Evolutionary conservation across 345 rosid genomes (phyloP).

Genomic region (Triadica sebifera): DNA sequence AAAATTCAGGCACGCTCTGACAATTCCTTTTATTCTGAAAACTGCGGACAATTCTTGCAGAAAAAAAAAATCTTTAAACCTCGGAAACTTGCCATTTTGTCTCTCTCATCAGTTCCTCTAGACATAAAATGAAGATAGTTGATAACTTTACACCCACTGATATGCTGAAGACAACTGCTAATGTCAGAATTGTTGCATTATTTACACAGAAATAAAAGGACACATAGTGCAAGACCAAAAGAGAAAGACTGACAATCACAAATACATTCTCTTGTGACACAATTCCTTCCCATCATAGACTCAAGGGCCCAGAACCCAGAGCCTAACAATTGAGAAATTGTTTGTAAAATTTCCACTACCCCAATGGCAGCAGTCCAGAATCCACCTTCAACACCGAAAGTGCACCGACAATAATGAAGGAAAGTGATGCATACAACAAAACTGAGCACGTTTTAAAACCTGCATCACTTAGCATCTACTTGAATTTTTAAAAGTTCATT

Average conservation of each 20-base stretch:
- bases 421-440: neutral
- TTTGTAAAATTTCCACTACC: constrained; percentile 17
- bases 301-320: constrained; percentile 41
- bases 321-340: constrained; percentile 18
- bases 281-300: constrained; percentile 20
- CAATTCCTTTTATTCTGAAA: neutral
- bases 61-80: constrained; percentile 1
- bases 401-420: neutral
- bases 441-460: constrained; percentile 1
- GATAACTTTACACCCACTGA: constrained; percentile 1
- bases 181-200: constrained; percentile 29
- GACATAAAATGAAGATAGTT: constrained; percentile 11
- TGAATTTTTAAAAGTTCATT: neutral
- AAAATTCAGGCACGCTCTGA: constrained; percentile 13
- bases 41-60: constrained; percentile 8
- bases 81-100: neutral
- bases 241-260: constrained; percentile 17
- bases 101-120: constrained; percentile 8
- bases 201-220: constrained; percentile 14
- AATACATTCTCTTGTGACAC: constrained; percentile 5
- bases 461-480: neutral
- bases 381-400: constrained; percentile 16
- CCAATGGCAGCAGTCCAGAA: constrained; percentile 15
- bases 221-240: constrained; percentile 16
- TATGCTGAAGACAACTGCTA: constrained; percentile 26